A percentile compares a stretch with the other conserved stretches of the same genome.
phyloP scores from a whole-genome alignment of 805 yeast genomes.

The Candida montana region DNA sequence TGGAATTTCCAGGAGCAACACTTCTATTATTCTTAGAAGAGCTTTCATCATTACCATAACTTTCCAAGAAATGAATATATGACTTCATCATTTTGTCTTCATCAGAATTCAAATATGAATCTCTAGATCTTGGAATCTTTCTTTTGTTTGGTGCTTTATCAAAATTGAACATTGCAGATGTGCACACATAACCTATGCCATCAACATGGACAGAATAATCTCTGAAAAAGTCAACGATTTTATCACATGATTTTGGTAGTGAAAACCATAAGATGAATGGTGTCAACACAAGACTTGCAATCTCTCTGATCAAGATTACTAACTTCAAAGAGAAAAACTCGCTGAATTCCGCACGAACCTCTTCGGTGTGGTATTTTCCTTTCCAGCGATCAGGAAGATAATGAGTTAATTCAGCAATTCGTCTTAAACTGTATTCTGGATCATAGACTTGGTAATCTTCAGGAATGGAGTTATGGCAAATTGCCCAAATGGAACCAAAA shows the following conservation, averaged over 20 bases:
- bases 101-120: conserved; percentile 38
- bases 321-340: conserved; percentile 70
- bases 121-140: conserved; percentile 25
- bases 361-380: conserved; percentile 75
- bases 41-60: conserved; percentile 51
- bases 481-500: conserved; percentile 84
- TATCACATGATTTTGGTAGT: conserved; percentile 65
- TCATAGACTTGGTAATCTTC: conserved; percentile 73
- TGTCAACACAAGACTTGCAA: conserved; percentile 74
- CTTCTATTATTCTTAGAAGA: conserved; percentile 25
- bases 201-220: conserved; percentile 88
- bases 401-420: conserved; percentile 84
- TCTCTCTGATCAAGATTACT: conserved; percentile 65
- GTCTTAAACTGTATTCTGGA: conserved; percentile 80
- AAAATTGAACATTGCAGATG: conserved; percentile 87
- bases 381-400: conserved; percentile 87
- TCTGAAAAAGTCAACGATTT: conserved; percentile 84
- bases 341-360: conserved; percentile 80
- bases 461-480: conserved; percentile 66
- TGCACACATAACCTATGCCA: conserved; percentile 92
- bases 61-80: conserved; percentile 80
- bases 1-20: background rate
- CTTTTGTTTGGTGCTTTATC: conserved; percentile 48
- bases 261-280: conserved; percentile 90
- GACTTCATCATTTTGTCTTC: conserved; percentile 90